Base-by-base conservation (phyloP, 257 asterid species). In the Solanum tarijense region DNA sequence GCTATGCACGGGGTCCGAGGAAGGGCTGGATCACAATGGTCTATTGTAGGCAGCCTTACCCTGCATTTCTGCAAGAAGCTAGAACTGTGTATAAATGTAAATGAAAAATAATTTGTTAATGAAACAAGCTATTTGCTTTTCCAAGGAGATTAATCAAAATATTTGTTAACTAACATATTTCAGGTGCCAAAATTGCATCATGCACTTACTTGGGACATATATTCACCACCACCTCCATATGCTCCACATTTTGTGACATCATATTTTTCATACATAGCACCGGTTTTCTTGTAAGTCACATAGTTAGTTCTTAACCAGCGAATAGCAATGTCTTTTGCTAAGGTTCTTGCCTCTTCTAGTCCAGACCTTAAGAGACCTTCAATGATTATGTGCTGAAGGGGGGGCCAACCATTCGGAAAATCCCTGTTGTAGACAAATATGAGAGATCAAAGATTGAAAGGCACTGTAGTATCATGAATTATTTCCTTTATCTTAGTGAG, bases 341-440 rank as follows among this genome's bases (percentile, higher is more conserved):
- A 46, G 4, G 75, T 72, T 89, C 62, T 89, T 27, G 95, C 98
- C 86, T 91, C 87, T 81, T 91, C 85, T 6, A 94, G 92, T 46
- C 93, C 92, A 1, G 95, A 93, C 85, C 72, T 93, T 20, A 83
- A 90, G 14, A 96, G 95, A 72, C 99, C 99, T 89, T 97, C 98
- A 9, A 91, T 95, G 18, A 95, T 97, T 93, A 97, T 90, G 96
- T 97, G 98, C 69, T 97, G 98, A 62, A 96, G 90, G 0, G 99
- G 99, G 1, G 99, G 97, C 99, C 99, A 97, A 34, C 99, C 99
- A 86, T 97, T 97, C 4, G 99, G 99, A 88, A 90, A 95, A 85
- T 97, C 99, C 99, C 98, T 97, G 90, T 86, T 55, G 38, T 34
- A 68, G 32, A 86, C 34, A 60, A 25, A 60, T 32, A 43, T 35